phyloP scores from a whole-genome alignment of 495 filamentous ascomycete genomes.

The Penicillium egyptiacum region DNA sequence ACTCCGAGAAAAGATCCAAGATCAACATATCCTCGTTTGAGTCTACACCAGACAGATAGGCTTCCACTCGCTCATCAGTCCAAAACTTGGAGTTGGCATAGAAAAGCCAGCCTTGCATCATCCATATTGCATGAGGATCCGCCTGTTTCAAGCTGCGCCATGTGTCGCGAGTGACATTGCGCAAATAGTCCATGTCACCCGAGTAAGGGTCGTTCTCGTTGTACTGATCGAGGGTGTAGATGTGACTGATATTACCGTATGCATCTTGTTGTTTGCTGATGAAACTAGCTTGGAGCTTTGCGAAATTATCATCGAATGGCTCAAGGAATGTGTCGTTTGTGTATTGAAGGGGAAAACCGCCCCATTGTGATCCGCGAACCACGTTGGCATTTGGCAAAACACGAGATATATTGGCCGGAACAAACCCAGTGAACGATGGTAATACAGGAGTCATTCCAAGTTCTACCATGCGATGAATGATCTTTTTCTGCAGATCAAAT shows the following conservation, averaged over 20 bases:
- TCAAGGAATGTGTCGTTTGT: constrained; percentile 54
- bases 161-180: constrained; percentile 48
- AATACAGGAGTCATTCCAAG: constrained; percentile 55
- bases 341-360: constrained; percentile 40
- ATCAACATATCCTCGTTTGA: constrained; percentile 50
- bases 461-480: constrained; percentile 50
- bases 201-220: constrained; percentile 54
- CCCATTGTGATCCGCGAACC: constrained; percentile 49
- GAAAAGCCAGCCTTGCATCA: constrained; percentile 60
- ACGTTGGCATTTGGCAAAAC: constrained; percentile 45
- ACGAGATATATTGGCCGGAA: constrained; percentile 40
- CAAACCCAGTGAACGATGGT: constrained; percentile 51
- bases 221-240: constrained; percentile 56
- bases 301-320: constrained; percentile 48
- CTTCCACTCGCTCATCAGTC: constrained; percentile 49
- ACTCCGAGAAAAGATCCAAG: constrained; percentile 53
- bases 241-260: constrained; percentile 50
- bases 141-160: constrained; percentile 47
- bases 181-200: constrained; percentile 47
- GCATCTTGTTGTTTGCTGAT: constrained; percentile 48
- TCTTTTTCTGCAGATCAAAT: constrained; percentile 49
- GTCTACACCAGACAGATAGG: constrained; percentile 50
- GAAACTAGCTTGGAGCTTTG: constrained; percentile 46
- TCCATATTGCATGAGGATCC: constrained; percentile 50
- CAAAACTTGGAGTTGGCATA: constrained; percentile 46